phyloP scores from a whole-genome alignment of 257 asterid species.

The Ligustrum vulgare region DNA sequence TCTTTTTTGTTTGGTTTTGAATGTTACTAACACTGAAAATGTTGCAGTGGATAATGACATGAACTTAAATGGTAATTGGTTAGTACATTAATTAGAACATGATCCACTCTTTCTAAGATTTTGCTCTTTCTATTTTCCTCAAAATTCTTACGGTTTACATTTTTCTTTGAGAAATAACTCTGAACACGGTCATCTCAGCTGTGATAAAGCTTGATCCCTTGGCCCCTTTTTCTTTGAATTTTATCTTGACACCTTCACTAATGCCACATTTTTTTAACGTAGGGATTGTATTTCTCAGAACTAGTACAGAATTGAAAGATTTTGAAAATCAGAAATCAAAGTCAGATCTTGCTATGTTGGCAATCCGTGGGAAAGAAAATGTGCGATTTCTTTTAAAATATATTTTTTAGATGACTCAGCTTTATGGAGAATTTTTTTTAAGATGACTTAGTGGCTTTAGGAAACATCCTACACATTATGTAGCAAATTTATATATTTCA shows the following conservation, averaged over 20 bases:
- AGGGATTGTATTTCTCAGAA: background rate
- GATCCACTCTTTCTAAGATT: background rate
- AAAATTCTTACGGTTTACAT: too few relatives aligned
- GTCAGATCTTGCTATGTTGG: background rate
- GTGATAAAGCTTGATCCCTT: background rate
- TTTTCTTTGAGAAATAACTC: background rate
- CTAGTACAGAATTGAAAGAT: too few relatives aligned
- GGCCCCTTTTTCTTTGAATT: background rate
- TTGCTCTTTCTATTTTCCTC: background rate
- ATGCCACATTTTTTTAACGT: background rate
- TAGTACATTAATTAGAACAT: background rate
- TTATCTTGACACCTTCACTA: background rate
- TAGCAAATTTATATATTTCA: background rate
- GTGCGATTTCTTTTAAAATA: background rate
- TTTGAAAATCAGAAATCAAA: background rate
- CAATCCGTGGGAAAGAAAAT: background rate
- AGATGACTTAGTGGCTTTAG: background rate
- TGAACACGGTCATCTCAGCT: background rate
- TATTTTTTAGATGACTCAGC: background rate
- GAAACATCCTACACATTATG: background rate
- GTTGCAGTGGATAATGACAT: background rate
- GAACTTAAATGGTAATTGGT: background rate
- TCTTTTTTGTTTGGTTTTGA: background rate
- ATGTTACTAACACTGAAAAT: background rate
- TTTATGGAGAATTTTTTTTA: background rate